A percentile compares a stretch with the other conserved stretches of the same genome.
phyloP scores from a whole-genome alignment of 2,329 filamentous ascomycete species.

The Colletotrichum trifolii region DNA sequence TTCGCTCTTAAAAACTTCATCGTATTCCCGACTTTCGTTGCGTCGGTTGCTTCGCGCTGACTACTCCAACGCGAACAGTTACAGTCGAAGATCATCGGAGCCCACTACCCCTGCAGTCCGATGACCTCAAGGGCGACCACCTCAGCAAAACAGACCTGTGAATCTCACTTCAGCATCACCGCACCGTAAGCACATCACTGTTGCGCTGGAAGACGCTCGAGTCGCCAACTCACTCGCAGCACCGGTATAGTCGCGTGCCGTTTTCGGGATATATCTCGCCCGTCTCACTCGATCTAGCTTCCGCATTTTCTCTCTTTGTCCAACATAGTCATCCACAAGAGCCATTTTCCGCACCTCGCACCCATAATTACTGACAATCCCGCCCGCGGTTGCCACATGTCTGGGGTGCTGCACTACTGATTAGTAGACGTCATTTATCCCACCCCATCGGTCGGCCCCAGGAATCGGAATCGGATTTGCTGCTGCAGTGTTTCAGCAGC shows the following conservation, averaged over 20 bases:
- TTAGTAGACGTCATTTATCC: slow-evolving; percentile 23
- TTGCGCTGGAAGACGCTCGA: neutral
- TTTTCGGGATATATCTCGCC: slow-evolving; percentile 16
- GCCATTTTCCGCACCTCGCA: slow-evolving; percentile 24
- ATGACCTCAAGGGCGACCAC: slow-evolving; percentile 6
- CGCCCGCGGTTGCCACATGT: slow-evolving; percentile 8
- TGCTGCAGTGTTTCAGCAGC: slow-evolving; percentile 33
- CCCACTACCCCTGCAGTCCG: neutral
- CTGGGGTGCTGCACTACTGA: slow-evolving; percentile 5
- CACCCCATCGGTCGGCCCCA: slow-evolving; percentile 13
- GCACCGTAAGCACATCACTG: slow-evolving; percentile 1
- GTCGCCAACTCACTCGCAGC: neutral
- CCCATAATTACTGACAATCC: slow-evolving; percentile 25
- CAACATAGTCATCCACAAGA: neutral
- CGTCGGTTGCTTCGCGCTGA: neutral
- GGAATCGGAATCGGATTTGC: slow-evolving; percentile 14
- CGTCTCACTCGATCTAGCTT: neutral
- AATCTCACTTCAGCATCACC: neutral
- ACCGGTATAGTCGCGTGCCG: neutral
- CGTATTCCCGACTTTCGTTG: slow-evolving; percentile 2
- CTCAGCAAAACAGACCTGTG: no score
- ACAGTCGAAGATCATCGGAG: no score
- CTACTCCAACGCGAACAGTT: no score
- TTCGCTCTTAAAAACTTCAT: slow-evolving; percentile 3
- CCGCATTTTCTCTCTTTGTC: neutral